Evolutionary conservation across 192 early-diverging fungal genomes (phyloP), one percentile per base, ranked within the genome.

Genomic region (Martensiomyces pterosporus): DNA sequence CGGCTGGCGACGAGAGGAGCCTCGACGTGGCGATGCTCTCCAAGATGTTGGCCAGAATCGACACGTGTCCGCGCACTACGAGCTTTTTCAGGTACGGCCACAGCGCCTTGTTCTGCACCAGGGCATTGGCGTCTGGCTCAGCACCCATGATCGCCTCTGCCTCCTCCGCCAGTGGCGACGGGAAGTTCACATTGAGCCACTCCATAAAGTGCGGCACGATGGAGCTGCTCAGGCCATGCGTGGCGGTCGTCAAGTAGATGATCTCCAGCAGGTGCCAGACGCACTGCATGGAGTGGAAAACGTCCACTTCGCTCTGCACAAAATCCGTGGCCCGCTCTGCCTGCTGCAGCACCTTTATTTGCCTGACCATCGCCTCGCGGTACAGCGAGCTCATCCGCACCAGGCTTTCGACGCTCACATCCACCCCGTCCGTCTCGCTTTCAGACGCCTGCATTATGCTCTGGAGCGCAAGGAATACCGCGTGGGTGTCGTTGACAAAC

Each of bases 141-240:
- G 9, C 26, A 3, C 24, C 43, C 5, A 55, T n/a, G 22, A 67
- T 47, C 37, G 39, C 37, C 44, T 47, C 38, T 0, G 54, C 57
- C n/a, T 71, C 74, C 13, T 55, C 59, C 7, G 58, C 56, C 4
- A 39, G 32, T 17, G 62, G 63, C 21, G 57, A 38, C n/a, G 66
- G 67, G 36, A 71, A 76, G 22, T 71, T 70, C 25, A 55, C 46
- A 49, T 76, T 76, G 9, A 76, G 67, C 74, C 74, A 76, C 16
- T 63, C 54, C 42, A 76, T 45, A 18, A 50, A 70, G 8, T 55
- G 38, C 27, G 54, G 48, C 34, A 60, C 62, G 2, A 67, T 24
- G 9, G 62, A 49, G 0, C 52, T 47, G 54, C 47, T 57, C 53
- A 64, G 43, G 2, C 56, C 57, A 3, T 57, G 60, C 32, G 44